Conservation (phyloP, 2,329 filamentous ascomycete species). For the Fusarium incarnatum region DNA sequence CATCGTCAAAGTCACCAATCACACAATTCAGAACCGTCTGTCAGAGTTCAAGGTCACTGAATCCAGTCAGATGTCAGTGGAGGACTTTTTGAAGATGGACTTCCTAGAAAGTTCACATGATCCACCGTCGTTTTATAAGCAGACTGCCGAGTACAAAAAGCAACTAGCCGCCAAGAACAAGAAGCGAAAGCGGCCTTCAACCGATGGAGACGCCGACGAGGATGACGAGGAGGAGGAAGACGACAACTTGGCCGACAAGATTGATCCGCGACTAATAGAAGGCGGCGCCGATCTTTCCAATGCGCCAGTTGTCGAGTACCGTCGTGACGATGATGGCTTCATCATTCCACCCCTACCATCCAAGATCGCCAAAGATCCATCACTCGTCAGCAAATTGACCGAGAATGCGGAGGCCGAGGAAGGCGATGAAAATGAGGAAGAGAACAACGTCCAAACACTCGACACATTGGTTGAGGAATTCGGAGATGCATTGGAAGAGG, state of each 20-base stretch:
- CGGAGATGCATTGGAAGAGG: constrained; percentile 55
- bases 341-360: constrained; percentile 68
- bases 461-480: constrained; percentile 59
- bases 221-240: constrained; percentile 30
- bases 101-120: constrained; percentile 80
- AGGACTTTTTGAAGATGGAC: constrained; percentile 81
- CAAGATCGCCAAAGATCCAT: constrained; percentile 51
- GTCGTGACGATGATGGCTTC: constrained; percentile 75
- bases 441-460: constrained; percentile 48
- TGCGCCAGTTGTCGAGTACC: constrained; percentile 53
- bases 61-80: constrained; percentile 85
- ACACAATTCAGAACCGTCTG: constrained; percentile 90
- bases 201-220: constrained; percentile 43
- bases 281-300: constrained; percentile 52
- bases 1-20: constrained; percentile 94
- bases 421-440: constrained; percentile 28
- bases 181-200: constrained; percentile 58
- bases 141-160: constrained; percentile 69
- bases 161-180: constrained; percentile 62
- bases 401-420: constrained; percentile 14
- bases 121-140: constrained; percentile 83
- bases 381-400: constrained; percentile 39
- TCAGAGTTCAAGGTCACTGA: constrained; percentile 92
- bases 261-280: constrained; percentile 38
- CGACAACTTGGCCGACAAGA: constrained; percentile 14